Percentiles rank a stretch among this genome's conserved stretches.
These are phyloP conservation scores for Hypoxylon fuscum DNA, from an alignment of 495 filamentous ascomycete genomes.

Conservation along the genomic window DNA sequence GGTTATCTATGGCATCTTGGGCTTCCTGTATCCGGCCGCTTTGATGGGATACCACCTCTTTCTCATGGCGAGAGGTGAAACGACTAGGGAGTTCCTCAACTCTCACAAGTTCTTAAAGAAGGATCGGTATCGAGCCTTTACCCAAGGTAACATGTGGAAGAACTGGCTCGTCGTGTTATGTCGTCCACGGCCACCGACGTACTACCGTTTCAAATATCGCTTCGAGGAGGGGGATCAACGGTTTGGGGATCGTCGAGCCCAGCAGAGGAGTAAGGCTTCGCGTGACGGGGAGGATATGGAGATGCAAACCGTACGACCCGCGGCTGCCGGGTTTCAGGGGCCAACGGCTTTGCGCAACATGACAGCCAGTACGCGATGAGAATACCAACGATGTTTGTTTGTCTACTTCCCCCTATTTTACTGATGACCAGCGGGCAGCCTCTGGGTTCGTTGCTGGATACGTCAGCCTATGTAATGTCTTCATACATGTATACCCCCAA, in stretches of 20 bases:
- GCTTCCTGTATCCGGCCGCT: slow-evolving; percentile 81
- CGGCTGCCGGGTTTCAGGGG: slow-evolving; percentile 45
- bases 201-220: slow-evolving; percentile 82
- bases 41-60: slow-evolving; percentile 90
- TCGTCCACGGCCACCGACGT: slow-evolving; percentile 86
- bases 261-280: slow-evolving; percentile 16
- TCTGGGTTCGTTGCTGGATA: neutral
- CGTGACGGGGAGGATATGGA: slow-evolving; percentile 47
- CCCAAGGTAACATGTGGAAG: slow-evolving; percentile 74
- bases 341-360: slow-evolving; percentile 44
- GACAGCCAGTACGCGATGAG: slow-evolving; percentile 28
- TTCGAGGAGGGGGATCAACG: slow-evolving; percentile 88
- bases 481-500: slow-evolving; percentile 24
- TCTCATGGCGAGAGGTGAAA: slow-evolving; percentile 88
- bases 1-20: slow-evolving; percentile 82
- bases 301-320: slow-evolving; percentile 53
- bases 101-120: slow-evolving; percentile 92
- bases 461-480: slow-evolving; percentile 18
- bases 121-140: slow-evolving; percentile 91
- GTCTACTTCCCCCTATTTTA: slow-evolving; percentile 5
- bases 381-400: slow-evolving; percentile 7
- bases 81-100: slow-evolving; percentile 94
- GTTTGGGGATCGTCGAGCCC: slow-evolving; percentile 58
- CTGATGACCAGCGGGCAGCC: neutral
- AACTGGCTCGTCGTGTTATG: slow-evolving; percentile 87